Percentiles rank a stretch among this genome's conserved stretches.
Conservation (phyloP, 192 early-diverging fungal species). For the Entomortierella parvispora region DNA sequence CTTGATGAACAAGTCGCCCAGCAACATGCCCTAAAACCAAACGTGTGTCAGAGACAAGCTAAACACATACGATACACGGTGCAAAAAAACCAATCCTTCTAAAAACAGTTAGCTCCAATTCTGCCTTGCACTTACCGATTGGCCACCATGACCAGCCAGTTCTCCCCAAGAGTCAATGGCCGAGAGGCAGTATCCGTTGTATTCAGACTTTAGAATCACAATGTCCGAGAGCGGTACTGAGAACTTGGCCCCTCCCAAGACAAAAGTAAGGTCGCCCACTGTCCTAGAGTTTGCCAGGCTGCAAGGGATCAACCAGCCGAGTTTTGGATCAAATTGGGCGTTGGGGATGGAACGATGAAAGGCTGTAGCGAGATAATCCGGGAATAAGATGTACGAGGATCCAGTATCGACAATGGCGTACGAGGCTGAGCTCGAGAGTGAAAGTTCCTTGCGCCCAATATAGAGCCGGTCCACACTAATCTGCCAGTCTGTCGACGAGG, state of each 20-base stretch:
- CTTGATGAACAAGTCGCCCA: constrained; percentile 51
- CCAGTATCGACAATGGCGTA: constrained; percentile 69
- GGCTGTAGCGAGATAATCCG: constrained; percentile 42
- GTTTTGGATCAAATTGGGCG: constrained; percentile 27
- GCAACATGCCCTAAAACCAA: constrained; percentile 30
- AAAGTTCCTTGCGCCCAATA: constrained; percentile 38
- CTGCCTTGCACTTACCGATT: constrained; percentile 22
- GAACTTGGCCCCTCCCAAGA: constrained; percentile 23
- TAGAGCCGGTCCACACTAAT: constrained; percentile 56
- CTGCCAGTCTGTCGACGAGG: constrained; percentile 65
- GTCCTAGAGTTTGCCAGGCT: constrained; percentile 23
- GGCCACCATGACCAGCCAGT: constrained; percentile 36
- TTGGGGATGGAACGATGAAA: constrained; percentile 46
- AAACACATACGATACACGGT: not conserved
- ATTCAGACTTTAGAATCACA: constrained; percentile 35
- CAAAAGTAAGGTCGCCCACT: constrained; percentile 40
- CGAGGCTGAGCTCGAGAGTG: constrained; percentile 37
- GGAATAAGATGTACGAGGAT: constrained; percentile 63
- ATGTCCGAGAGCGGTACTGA: constrained; percentile 47
- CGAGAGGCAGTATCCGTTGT: constrained; percentile 41
- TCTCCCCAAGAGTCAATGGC: constrained; percentile 49
- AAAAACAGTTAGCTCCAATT: not conserved
- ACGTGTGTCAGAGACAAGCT: not conserved
- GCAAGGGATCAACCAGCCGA: constrained; percentile 46
- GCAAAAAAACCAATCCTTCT: not conserved